Evolutionary conservation across 73 alveolate species (phyloP).

Genomic region (Uronychia setigera): DNA sequence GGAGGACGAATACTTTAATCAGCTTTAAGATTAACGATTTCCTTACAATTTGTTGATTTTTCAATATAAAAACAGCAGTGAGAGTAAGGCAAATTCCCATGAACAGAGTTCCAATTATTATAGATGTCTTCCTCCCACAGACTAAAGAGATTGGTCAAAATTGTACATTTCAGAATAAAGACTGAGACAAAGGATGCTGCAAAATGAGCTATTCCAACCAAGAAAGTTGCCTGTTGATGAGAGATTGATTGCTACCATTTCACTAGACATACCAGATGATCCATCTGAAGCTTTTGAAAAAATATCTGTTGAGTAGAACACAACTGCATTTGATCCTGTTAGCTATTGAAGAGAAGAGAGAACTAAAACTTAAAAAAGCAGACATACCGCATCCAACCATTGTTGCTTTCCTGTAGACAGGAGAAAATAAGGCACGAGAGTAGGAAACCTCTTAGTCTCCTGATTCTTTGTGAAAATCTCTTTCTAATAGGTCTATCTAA

Average conservation of each 20-base stretch:
- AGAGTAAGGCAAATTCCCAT: constrained; percentile 10
- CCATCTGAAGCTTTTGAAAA: constrained; percentile 12
- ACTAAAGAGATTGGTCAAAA: neutral
- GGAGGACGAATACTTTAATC: constrained; percentile 19
- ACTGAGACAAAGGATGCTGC: constrained; percentile 17
- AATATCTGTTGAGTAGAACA: constrained; percentile 56
- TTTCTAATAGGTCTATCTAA: neutral
- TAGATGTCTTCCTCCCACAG: neutral
- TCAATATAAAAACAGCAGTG: constrained; percentile 14
- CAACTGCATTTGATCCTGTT: constrained; percentile 64
- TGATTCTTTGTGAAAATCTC: neutral
- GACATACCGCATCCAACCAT: constrained; percentile 39
- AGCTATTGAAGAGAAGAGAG: constrained; percentile 54
- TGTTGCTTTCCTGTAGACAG: constrained; percentile 36
- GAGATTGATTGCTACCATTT: neutral
- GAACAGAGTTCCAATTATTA: constrained; percentile 19
- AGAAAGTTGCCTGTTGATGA: constrained; percentile 1
- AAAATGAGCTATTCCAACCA: neutral
- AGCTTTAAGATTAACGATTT: neutral
- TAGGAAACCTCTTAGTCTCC: neutral
- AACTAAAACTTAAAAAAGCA: neutral
- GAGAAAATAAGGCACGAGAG: constrained; percentile 35
- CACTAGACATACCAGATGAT: neutral
- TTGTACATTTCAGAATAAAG: constrained; percentile 22
- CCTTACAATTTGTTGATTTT: constrained; percentile 3